Percentiles rank a stretch among this genome's conserved stretches.
Conservation (phyloP, 169 alveolate species). For the Plasmodium vivax region DNA sequence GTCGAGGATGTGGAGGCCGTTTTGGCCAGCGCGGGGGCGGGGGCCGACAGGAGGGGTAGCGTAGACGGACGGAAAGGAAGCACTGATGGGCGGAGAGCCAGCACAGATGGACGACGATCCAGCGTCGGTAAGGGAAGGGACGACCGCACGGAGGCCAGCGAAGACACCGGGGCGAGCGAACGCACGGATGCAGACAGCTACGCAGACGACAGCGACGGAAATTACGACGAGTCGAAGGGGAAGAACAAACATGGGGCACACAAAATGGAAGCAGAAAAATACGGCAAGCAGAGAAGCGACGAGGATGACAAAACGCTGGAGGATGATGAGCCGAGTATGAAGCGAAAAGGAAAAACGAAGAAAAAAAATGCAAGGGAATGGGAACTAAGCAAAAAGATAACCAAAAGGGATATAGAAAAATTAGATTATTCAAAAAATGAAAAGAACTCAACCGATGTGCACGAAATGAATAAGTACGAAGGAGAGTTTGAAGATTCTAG, state of each 20-base stretch:
- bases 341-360: slow-evolving; percentile 30
- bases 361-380: slow-evolving; percentile 73
- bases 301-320: neutral
- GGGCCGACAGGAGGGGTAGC: neutral
- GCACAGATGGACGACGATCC: neutral
- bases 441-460: neutral
- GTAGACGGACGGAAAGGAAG: neutral
- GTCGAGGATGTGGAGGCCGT: slow-evolving; percentile 22
- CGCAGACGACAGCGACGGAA: neutral
- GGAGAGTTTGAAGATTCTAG: slow-evolving; percentile 56
- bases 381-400: slow-evolving; percentile 49
- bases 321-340: neutral
- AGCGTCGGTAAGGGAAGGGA: too few relatives aligned
- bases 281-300: neutral
- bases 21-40: neutral
- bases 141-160: neutral
- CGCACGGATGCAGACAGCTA: neutral
- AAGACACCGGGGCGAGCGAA: neutral
- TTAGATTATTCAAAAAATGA: slow-evolving; percentile 51
- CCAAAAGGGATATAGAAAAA: slow-evolving; percentile 50
- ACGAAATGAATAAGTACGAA: slow-evolving; percentile 22
- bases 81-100: neutral
- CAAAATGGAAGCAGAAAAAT: neutral
- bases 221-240: neutral
- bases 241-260: neutral